Evolutionary conservation across 176 grass and related monocot genomes (phyloP).

Genomic region (Ananas comosus): DNA sequence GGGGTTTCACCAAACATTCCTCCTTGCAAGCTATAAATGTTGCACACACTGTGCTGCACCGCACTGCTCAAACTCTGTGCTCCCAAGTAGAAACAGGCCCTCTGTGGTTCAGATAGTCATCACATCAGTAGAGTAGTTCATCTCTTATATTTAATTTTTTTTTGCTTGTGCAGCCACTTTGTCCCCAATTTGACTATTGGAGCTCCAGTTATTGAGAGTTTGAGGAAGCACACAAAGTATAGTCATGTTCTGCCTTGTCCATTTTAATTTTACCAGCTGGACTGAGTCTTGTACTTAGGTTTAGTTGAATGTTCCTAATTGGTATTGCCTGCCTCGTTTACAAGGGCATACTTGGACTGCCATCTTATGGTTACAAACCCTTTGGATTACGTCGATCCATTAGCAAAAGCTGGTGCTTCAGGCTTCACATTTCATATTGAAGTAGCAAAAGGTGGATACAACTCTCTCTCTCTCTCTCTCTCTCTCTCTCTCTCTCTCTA

Average conservation of each 20-base stretch:
- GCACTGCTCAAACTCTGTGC: background rate
- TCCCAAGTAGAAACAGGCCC: background rate
- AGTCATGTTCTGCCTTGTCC: conserved; percentile 12
- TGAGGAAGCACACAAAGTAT: conserved; percentile 92
- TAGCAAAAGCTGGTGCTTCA: conserved; percentile 87
- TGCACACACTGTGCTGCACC: background rate
- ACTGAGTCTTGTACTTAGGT: background rate
- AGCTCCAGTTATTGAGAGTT: conserved; percentile 74
- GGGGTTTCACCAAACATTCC: too few relatives aligned
- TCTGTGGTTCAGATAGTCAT: background rate
- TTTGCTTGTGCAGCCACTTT: conserved; percentile 54
- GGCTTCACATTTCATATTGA: conserved; percentile 99
- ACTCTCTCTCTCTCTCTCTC: conserved; percentile 1
- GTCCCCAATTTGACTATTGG: conserved; percentile 95
- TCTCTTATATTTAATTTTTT: conserved; percentile 13
- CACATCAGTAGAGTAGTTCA: background rate
- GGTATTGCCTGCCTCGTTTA: conserved; percentile 1
- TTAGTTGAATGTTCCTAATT: background rate
- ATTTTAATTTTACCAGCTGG: background rate
- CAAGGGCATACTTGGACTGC: conserved; percentile 93
- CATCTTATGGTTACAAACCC: conserved; percentile 99
- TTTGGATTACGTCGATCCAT: conserved; percentile 65
- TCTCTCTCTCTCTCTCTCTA: background rate
- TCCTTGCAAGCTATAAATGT: background rate
- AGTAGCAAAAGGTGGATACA: conserved; percentile 57